These are phyloP conservation scores for Thuidium tamariscinum DNA, from an alignment of 225 moss, liverwort and hornwort genomes.

Conservation along the genomic window DNA sequence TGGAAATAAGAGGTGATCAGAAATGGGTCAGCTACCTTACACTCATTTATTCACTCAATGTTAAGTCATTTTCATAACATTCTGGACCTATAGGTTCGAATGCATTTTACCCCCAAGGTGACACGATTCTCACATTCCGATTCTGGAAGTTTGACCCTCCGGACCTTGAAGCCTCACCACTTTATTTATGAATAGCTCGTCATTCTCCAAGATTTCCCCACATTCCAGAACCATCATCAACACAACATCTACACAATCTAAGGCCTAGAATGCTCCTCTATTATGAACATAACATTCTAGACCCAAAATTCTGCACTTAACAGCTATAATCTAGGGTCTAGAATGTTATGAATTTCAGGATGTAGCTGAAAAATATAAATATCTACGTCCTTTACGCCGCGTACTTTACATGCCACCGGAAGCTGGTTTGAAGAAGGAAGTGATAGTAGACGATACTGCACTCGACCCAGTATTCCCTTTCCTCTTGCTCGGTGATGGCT, in stretches of 20 bases:
- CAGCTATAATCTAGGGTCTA: too few species aligned
- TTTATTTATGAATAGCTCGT: neutral
- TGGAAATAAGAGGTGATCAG: too few species aligned
- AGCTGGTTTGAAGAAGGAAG: slow-evolving; percentile 48
- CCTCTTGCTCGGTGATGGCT: slow-evolving; percentile 17
- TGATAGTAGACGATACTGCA: slow-evolving; percentile 15
- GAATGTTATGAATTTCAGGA: too few species aligned
- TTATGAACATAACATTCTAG: neutral
- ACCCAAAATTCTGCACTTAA: too few species aligned
- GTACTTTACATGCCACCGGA: slow-evolving; percentile 6
- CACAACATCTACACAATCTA: neutral
- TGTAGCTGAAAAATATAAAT: too few species aligned
- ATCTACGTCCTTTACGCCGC: neutral
- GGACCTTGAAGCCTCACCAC: neutral
- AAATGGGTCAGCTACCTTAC: too few species aligned
- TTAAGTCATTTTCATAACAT: too few species aligned
- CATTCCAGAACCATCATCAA: neutral
- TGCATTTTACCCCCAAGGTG: too few species aligned
- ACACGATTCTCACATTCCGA: too few species aligned
- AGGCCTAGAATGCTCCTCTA: neutral
- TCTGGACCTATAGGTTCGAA: too few species aligned
- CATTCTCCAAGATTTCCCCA: neutral
- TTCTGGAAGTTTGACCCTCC: too few species aligned
- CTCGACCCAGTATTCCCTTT: neutral
- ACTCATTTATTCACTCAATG: too few species aligned